Conservation (phyloP, 768 basidiomycete genomes). For the Rhizopogon vulgaris region DNA sequence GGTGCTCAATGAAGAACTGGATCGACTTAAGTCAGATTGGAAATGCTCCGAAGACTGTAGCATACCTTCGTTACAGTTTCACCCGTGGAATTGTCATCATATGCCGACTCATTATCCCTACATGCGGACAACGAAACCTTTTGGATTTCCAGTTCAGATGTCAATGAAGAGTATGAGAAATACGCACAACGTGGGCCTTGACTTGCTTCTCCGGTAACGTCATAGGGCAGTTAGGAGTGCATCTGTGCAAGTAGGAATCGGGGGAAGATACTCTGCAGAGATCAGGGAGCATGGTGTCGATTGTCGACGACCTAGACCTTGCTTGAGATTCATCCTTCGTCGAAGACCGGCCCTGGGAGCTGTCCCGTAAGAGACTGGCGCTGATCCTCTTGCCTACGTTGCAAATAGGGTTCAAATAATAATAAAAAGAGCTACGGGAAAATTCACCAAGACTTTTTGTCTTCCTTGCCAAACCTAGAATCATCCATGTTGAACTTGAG, state of each 20-base stretch:
- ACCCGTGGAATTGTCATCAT: slow-evolving; percentile 12
- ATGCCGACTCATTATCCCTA: slow-evolving; percentile 17
- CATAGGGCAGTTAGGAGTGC: slow-evolving; percentile 17
- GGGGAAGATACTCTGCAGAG: slow-evolving; percentile 6
- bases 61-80: slow-evolving; percentile 20
- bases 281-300: background rate
- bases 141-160: background rate
- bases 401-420: background rate
- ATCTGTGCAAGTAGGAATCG: slow-evolving; percentile 12
- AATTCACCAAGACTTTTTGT: background rate
- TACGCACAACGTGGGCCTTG: slow-evolving; percentile 17
- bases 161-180: background rate
- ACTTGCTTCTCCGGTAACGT: background rate
- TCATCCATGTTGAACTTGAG: background rate
- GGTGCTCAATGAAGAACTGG: background rate
- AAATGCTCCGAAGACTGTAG: background rate
- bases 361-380: background rate
- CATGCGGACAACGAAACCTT: slow-evolving; percentile 26
- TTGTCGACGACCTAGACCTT: too few species aligned
- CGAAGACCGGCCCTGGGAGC: background rate
- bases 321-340: background rate
- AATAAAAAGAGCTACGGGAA: background rate
- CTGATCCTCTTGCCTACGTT: background rate
- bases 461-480: background rate
- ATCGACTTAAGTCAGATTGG: background rate